A percentile compares a stretch with the other conserved stretches of the same genome.
Conservation (phyloP, 805 yeast species). For the Maudiozyma barnettii region DNA sequence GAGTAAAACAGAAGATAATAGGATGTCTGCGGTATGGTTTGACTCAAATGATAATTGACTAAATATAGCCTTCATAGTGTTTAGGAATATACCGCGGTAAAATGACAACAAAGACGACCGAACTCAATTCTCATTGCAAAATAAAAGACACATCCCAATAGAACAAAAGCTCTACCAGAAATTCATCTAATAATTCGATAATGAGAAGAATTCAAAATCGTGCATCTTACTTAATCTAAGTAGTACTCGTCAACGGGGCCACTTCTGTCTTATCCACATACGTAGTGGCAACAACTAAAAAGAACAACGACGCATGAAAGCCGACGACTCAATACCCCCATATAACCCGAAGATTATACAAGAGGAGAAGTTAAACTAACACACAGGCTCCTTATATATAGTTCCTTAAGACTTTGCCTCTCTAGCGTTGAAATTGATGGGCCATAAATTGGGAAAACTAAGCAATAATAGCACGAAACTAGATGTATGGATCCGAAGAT, state of each 20-base stretch:
- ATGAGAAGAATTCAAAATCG: slow-evolving; percentile 30
- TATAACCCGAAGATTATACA: slow-evolving; percentile 14
- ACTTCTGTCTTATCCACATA: slow-evolving; percentile 55
- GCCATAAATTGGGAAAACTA: slow-evolving; percentile 18
- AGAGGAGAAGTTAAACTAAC: slow-evolving; percentile 25
- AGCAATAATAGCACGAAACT: slow-evolving; percentile 28
- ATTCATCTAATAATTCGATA: not conserved
- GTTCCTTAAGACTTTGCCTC: slow-evolving; percentile 43
- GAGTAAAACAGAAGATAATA: not conserved
- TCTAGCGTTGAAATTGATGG: slow-evolving; percentile 63
- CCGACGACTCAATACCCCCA: slow-evolving; percentile 26
- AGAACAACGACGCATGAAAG: slow-evolving; percentile 15
- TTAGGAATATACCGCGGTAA: slow-evolving; percentile 98
- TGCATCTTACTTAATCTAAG: slow-evolving; percentile 56
- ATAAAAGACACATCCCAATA: not conserved
- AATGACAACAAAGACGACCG: slow-evolving; percentile 47
- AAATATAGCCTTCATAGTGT: slow-evolving; percentile 87
- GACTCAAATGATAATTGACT: slow-evolving; percentile 97
- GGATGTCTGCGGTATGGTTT: slow-evolving; percentile 98
- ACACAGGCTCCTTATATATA: slow-evolving; percentile 4
- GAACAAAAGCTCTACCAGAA: slow-evolving; percentile 8
- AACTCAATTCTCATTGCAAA: slow-evolving; percentile 39
- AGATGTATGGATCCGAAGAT: slow-evolving; percentile 14
- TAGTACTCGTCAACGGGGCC: slow-evolving; percentile 93
- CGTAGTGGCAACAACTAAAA: slow-evolving; percentile 45